Evolutionary conservation across 2,329 filamentous ascomycete genomes (phyloP).

Genomic region (Neonectria ditissima): DNA sequence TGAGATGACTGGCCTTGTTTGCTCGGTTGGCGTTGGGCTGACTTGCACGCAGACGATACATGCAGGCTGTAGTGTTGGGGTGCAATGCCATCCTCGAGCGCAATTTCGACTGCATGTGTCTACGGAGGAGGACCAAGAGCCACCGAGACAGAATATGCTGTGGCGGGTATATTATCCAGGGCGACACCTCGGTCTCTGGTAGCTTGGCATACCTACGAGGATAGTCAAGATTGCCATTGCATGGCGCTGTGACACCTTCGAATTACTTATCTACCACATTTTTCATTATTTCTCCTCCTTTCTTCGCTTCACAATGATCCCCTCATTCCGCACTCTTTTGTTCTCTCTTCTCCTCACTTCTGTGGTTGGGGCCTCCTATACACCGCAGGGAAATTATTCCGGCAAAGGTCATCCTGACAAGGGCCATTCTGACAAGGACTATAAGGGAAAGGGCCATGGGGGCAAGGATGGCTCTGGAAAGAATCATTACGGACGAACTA

Average conservation of each 20-base stretch:
- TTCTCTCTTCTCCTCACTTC: conserved; percentile 9
- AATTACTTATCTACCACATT: conserved; percentile 9
- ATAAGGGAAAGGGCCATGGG: not conserved
- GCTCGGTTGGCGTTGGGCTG: not conserved
- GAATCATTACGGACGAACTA: conserved; percentile 18
- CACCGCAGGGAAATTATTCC: not conserved
- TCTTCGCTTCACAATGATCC: conserved; percentile 6
- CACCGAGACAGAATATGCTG: not conserved
- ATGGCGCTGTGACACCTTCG: conserved; percentile 17
- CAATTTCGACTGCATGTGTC: not conserved
- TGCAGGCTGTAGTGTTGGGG: conserved; percentile 4
- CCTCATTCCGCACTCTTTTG: conserved; percentile 2
- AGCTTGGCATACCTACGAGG: not conserved
- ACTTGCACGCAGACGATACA: conserved; percentile 3
- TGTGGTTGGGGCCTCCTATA: conserved; percentile 3
- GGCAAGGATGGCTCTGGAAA: not conserved
- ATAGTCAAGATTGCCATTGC: conserved; percentile 2
- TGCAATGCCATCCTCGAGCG: not conserved
- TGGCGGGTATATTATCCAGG: not conserved
- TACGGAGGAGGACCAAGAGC: not conserved
- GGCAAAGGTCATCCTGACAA: not conserved
- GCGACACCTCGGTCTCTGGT: not conserved
- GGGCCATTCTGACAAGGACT: not conserved
- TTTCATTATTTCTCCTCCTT: not conserved
- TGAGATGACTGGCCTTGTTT: no score